Conservation (phyloP, 306 rosid genomes). For the Dalbergia oliveri region DNA sequence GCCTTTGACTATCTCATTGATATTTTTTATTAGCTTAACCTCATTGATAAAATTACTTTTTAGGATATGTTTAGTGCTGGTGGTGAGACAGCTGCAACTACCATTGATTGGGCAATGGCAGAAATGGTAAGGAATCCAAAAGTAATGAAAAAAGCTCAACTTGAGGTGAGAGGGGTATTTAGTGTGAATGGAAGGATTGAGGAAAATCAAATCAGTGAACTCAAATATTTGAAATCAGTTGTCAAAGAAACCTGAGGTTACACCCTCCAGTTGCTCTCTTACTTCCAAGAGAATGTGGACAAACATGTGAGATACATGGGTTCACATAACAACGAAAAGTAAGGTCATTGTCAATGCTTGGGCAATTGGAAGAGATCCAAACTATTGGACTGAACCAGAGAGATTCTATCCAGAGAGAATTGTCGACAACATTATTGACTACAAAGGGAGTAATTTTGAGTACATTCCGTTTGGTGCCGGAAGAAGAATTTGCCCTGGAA, state of each 20-base stretch:
- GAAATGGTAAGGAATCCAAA: slow-evolving; percentile 44
- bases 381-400: slow-evolving; percentile 44
- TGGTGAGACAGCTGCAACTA: background rate
- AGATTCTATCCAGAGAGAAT: slow-evolving; percentile 42
- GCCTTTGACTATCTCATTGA: too few relatives aligned
- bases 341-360: slow-evolving; percentile 43
- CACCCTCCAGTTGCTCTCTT: slow-evolving; percentile 51
- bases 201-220: slow-evolving; percentile 27
- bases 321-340: slow-evolving; percentile 43
- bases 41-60: background rate
- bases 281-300: slow-evolving; percentile 43
- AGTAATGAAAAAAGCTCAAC: slow-evolving; percentile 50
- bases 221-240: slow-evolving; percentile 51
- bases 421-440: slow-evolving; percentile 27
- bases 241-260: slow-evolving; percentile 51
- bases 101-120: background rate
- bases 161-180: slow-evolving; percentile 28
- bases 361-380: slow-evolving; percentile 57
- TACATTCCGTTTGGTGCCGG: slow-evolving; percentile 54
- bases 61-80: slow-evolving; percentile 50
- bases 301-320: slow-evolving; percentile 44
- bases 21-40: background rate
- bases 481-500: slow-evolving; percentile 51
- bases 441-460: slow-evolving; percentile 41
- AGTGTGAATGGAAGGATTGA: slow-evolving; percentile 20